A percentile compares a stretch with the other conserved stretches of the same genome.
Conservation (phyloP, 1,284 basidiomycete genomes). For the Anthracocystis walkeri region DNA sequence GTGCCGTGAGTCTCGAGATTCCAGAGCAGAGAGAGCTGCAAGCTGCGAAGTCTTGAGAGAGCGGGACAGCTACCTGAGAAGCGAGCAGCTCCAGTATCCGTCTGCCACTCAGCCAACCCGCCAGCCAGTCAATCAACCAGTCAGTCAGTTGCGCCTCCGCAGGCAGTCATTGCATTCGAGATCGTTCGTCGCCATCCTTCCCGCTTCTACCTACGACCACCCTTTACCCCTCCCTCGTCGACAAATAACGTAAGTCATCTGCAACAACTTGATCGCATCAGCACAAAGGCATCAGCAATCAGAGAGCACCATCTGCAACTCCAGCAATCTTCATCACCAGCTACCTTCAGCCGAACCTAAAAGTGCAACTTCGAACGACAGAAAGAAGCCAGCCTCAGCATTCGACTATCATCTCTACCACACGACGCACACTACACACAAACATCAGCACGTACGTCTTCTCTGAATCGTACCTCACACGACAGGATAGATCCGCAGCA, state of each 20-base stretch:
- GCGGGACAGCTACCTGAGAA: neutral
- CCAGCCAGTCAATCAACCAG: constrained; percentile 1
- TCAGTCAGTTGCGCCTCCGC: constrained; percentile 13
- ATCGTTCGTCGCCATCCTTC: constrained; percentile 45
- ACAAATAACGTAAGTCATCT: constrained; percentile 48
- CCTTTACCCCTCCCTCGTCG: constrained; percentile 30
- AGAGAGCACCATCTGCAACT: neutral
- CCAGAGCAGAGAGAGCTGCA: neutral
- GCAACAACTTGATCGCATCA: constrained; percentile 28
- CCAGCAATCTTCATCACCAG: constrained; percentile 1
- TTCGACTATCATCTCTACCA: neutral
- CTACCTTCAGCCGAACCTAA: neutral
- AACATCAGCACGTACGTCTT: constrained; percentile 23
- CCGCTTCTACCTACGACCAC: constrained; percentile 46
- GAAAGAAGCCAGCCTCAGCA: neutral
- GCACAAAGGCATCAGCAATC: constrained; percentile 14
- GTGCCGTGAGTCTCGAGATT: neutral
- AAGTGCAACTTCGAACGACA: neutral
- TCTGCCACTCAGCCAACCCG: neutral
- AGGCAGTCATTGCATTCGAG: constrained; percentile 32
- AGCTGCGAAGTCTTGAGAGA: neutral
- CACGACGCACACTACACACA: no score
- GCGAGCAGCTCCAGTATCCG: neutral
- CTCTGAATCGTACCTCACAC: neutral
- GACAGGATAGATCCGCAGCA: neutral